A percentile compares a stretch with the other conserved stretches of the same genome.
These are phyloP conservation scores for Globisporangium viniferum DNA, from an alignment of 352 stramenopile genomes.

Conservation along the genomic window DNA sequence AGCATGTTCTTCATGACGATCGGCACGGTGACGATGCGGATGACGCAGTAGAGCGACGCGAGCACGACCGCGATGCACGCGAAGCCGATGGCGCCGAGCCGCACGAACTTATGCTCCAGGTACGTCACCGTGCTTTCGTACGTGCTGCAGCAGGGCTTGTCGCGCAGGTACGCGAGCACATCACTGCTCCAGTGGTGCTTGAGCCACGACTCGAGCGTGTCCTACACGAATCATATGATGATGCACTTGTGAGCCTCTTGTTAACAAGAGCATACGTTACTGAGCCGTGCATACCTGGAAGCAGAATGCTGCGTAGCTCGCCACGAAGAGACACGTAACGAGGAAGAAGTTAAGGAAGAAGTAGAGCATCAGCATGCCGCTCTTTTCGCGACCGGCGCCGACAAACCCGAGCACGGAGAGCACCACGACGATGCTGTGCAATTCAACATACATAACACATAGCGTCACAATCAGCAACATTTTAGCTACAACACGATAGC, in stretches of 20 bases:
- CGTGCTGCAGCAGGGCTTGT: conserved; percentile 46
- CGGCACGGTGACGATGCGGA: conserved; percentile 83
- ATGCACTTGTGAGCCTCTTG: neutral
- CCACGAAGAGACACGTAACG: conserved; percentile 53
- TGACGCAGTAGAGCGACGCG: conserved; percentile 67
- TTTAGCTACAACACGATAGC: neutral
- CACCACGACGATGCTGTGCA: conserved; percentile 34
- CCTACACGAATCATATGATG: conserved; percentile 4
- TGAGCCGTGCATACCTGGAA: conserved; percentile 29
- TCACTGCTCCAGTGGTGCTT: conserved; percentile 67
- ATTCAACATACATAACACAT: conserved; percentile 7
- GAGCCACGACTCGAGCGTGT: conserved; percentile 63
- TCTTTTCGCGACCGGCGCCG: conserved; percentile 64
- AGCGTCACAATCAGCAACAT: neutral
- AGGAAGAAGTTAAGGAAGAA: conserved; percentile 79
- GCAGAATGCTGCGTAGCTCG: conserved; percentile 60
- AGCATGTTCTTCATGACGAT: conserved; percentile 87
- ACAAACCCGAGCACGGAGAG: conserved; percentile 62
- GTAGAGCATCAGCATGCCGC: conserved; percentile 58
- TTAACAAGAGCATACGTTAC: neutral
- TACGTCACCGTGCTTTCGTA: conserved; percentile 53
- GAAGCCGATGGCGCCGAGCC: conserved; percentile 47
- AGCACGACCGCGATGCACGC: conserved; percentile 49
- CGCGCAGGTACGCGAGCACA: conserved; percentile 43
- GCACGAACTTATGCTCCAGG: conserved; percentile 41